A percentile compares a stretch with the other conserved stretches of the same genome.
Evolutionary conservation across 2,329 filamentous ascomycete genomes (phyloP).

Genomic region (Xylaria sp.): DNA sequence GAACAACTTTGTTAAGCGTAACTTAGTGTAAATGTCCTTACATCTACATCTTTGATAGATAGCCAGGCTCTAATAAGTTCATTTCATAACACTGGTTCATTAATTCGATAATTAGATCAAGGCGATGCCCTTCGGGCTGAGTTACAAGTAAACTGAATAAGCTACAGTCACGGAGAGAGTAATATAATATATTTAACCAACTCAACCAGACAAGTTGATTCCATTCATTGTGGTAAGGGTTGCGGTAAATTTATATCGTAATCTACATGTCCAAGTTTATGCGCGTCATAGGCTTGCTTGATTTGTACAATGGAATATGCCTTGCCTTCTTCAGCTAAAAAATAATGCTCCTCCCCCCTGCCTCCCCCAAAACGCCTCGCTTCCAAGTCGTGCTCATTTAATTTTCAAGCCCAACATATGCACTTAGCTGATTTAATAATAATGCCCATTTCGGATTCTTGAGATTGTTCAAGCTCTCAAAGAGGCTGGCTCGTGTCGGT

Average conservation of each 20-base stretch:
- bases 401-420: slow-evolving; percentile 62
- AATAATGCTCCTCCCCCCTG: slow-evolving; percentile 32
- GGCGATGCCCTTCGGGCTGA: too few relatives aligned
- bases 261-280: slow-evolving; percentile 42
- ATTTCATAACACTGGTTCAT: too few relatives aligned
- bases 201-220: too few relatives aligned
- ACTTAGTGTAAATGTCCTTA: too few relatives aligned
- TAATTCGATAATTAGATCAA: too few relatives aligned
- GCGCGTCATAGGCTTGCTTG: slow-evolving; percentile 29
- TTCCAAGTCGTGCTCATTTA: slow-evolving; percentile 43
- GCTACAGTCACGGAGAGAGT: too few relatives aligned
- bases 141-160: too few relatives aligned
- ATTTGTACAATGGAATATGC: slow-evolving; percentile 41
- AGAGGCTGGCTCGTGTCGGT: slow-evolving; percentile 73
- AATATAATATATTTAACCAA: background rate
- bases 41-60: too few relatives aligned
- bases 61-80: too few relatives aligned
- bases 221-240: background rate
- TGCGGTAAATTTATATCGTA: slow-evolving; percentile 26
- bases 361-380: slow-evolving; percentile 40
- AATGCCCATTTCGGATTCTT: slow-evolving; percentile 70
- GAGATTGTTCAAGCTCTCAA: slow-evolving; percentile 72
- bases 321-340: slow-evolving; percentile 33
- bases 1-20: too few relatives aligned
- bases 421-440: slow-evolving; percentile 75